Base-by-base conservation (phyloP, 2,329 filamentous ascomycete species). In the Pseudopithomyces chartarum region DNA sequence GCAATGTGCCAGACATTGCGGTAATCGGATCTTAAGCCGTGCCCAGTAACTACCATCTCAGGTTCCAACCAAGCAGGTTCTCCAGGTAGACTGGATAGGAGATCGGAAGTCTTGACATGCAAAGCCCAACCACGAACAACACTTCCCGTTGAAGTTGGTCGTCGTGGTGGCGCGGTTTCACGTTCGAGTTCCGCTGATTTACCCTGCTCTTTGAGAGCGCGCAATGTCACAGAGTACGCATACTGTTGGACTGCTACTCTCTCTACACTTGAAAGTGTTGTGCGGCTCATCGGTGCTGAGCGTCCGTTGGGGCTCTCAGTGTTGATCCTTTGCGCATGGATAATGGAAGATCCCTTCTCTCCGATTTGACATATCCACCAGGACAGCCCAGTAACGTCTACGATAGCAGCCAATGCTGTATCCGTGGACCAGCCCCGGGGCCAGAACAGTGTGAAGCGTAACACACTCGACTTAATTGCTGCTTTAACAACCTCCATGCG, bases 321-420 rank as follows among this genome's bases (percentile, higher is more conserved):
- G 34, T 47, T 59, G 38, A 74, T 64, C 29, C 66, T 67, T 54
- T 73, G 66, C n/a, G 68, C 68, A 45, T 67, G 59, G 2, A 62
- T 52, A 39, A 74, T 66, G n/a, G 62, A 56, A n/a, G 54, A 56
- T n/a, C 63, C 62, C 19, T 50, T 65, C 6, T 62, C 40, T 15
- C 59, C 60, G 47, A 76, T 55, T 54, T 76, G 65, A 11, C 73
- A 55, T 13, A 74, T 64, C 74, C 74, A 77, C 75, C 75, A 78
- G 38, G 65, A 70, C 46, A 73, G 68, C 8, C 75, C 75, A 15
- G 69, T 60, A 1, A 71, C 53, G 51, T 71, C 71, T 19, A 77
- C 64, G 2, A 75, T 56, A 44, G 90, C 83, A 62, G 88, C 87
- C 38, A 96, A 78, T 60, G 88, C 85, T 90, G 91, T 97, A 51